phyloP scores from a whole-genome alignment of 2,329 filamentous ascomycete genomes.

The Fusarium avenaceum region DNA sequence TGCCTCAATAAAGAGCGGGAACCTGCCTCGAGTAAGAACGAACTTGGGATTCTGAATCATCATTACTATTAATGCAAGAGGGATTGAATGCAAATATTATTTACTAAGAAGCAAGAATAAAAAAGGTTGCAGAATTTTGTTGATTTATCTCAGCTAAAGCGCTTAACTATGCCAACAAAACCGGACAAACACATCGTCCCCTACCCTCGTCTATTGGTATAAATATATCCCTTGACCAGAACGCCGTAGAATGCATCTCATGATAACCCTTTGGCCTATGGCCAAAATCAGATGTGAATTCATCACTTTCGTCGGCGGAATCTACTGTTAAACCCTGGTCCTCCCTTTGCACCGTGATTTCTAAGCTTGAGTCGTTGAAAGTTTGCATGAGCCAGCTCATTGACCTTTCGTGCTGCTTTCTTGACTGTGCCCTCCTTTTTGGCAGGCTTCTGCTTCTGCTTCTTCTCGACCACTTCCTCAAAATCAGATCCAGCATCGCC shows the following conservation, averaged over 20 bases:
- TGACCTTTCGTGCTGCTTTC: conserved; percentile 71
- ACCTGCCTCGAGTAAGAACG: neutral
- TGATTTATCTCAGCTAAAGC: neutral
- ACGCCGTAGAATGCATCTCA: conserved; percentile 35
- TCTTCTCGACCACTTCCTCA: conserved; percentile 34
- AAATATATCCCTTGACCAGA: conserved; percentile 30
- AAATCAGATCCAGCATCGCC: conserved; percentile 40
- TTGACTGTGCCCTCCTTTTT: conserved; percentile 62
- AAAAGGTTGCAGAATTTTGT: neutral
- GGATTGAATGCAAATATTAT: too few species aligned
- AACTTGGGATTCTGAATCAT: neutral
- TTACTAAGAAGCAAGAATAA: too few species aligned
- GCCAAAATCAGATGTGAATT: neutral
- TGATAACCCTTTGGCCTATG: conserved; percentile 15
- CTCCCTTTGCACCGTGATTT: conserved; percentile 73
- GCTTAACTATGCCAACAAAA: conserved; percentile 4
- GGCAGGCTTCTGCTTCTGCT: conserved; percentile 44
- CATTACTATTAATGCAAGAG: too few species aligned
- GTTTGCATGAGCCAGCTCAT: conserved; percentile 74
- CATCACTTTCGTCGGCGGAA: conserved; percentile 65
- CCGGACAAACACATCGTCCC: conserved; percentile 12
- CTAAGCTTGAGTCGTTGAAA: conserved; percentile 75
- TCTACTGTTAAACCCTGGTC: conserved; percentile 67
- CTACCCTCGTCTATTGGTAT: conserved; percentile 30
- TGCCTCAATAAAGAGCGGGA: neutral